phyloP scores from a whole-genome alignment of 768 basidiomycete genomes.

The Obba rivulosa region DNA sequence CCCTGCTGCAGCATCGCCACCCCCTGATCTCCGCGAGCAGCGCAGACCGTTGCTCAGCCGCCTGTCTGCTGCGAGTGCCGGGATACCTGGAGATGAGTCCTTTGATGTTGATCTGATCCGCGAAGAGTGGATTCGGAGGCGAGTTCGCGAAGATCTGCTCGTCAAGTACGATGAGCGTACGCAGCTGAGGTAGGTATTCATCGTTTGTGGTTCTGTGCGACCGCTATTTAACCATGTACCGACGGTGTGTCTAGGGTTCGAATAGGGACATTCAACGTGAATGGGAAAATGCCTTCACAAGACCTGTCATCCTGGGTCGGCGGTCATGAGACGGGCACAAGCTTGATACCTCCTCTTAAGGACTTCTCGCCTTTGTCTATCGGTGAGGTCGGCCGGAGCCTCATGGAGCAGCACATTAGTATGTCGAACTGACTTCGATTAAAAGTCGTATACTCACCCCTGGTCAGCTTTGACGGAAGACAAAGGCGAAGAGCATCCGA shows the following conservation, averaged over 20 bases:
- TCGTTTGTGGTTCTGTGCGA: neutral
- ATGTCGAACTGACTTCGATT: no score
- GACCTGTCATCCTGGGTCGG: conserved; percentile 67
- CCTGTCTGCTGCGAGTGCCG: conserved; percentile 59
- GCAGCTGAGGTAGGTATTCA: conserved; percentile 10
- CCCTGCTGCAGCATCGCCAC: conserved; percentile 32
- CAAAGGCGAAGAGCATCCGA: no score
- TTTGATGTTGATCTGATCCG: conserved; percentile 53
- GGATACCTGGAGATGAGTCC: conserved; percentile 54
- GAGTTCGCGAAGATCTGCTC: conserved; percentile 29
- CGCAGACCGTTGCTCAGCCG: conserved; percentile 44
- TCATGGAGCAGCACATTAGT: no score
- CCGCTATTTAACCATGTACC: neutral
- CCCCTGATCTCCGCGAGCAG: conserved; percentile 51
- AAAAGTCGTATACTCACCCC: no score
- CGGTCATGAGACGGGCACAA: conserved; percentile 9
- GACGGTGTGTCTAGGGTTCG: conserved; percentile 44
- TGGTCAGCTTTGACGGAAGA: neutral
- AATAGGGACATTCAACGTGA: conserved; percentile 81
- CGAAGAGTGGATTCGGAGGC: conserved; percentile 56
- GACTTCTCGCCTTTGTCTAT: conserved; percentile 21
- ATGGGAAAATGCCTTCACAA: conserved; percentile 68
- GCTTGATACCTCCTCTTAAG: conserved; percentile 19
- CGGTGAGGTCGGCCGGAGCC: conserved; percentile 5
- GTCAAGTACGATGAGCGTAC: conserved; percentile 2